Base-by-base conservation (phyloP, 495 filamentous ascomycete species). In the Aspergillus avenaceus region DNA sequence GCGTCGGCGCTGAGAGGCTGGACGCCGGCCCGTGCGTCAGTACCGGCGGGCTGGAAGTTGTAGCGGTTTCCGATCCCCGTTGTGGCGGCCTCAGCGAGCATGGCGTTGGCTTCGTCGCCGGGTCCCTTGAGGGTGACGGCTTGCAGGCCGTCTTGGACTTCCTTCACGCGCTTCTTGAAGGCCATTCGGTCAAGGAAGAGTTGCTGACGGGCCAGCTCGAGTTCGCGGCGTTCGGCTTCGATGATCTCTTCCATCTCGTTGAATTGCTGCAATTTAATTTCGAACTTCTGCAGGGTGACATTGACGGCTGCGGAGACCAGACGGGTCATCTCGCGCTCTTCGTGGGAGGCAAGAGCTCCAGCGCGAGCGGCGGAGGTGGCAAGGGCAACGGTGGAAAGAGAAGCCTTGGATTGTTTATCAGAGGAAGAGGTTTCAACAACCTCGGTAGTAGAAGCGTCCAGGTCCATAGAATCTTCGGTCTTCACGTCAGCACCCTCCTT, bases 321-420 rank as follows among this genome's bases (percentile, higher is more conserved):
- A 13, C 87, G 83, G 24, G 92, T 92, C 86, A 96, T 92, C 64
- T 95, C 88, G 23, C 93, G 90, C 68, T 98, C 93, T 65, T 96
- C 90, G 59, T 97, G 90, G 0, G 93, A 96, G 8, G 90, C 89
- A 24, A 98, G 82, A 5, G 86, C 92, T 11, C 86, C 84, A 18
- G 91, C 84, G 47, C 93, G 87, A 1, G 88, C 90, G 11, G 91
- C 91, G 22, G 91, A 84, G 24, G 89, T 76, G 7, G 88, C 90
- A 25, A 98, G 80, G 5, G 93, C 86, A 43, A 95, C 82, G 23
- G 85, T 91, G 4, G 89, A 78, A 25, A 91, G 65, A 2, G 78
- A 77, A 29, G 71, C 60, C 55, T 71, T 72, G 28, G 67, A 50
- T 50, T 72, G 62, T 28, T 65, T 59, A 6, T 55, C 54, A 12